Base-by-base conservation (phyloP, 1,139 yeast species). In the Yarrowia galli region DNA sequence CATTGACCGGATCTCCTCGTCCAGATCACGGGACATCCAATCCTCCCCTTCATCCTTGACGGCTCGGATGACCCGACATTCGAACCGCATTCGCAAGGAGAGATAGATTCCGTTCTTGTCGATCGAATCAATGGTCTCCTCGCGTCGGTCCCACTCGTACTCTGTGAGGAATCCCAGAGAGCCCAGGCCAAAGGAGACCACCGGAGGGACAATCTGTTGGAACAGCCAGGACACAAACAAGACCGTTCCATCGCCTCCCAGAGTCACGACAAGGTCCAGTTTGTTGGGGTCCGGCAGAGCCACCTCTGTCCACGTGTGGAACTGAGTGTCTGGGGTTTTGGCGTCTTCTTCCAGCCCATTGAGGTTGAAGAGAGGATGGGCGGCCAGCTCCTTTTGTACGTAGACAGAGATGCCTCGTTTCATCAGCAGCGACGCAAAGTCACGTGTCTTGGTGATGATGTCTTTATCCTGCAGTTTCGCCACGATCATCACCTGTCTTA, bases 241-340 rank as follows among this genome's bases (percentile, higher is more conserved):
- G 9, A 91, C 97, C 0, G 97, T 91, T 36, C 97, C 97, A 75
- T 91, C 97, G 23, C 97, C 97, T 20, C 97, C 97, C 7, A 71
- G 71, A 18, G 83, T 80, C 46, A 81, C 73, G 15, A 80, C 81
- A 63, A 91, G 79, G 75, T 92, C 97, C 73, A 80, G 82, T 65
- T 76, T 58, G 64, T 58, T 58, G 20, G 64, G 64, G 20, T 58
- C 64, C 20, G 64, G 64, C 38, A 58, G 40, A 2, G 25, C 13
- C 15, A 43, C 42, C 28, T 58, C 64, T 5, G 64, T 28, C 64
- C 64, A 58, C 1, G 64, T 58, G 28, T 58, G 49, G 28, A 58
- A 43, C 13, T 18, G 10, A 3, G 38, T n/a, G 2, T 56, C 63
- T 2, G 63, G 3, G 15, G 5, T 23, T 12, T 54, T 54, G 22